Percentiles rank a stretch among this genome's conserved stretches.
Conservation (phyloP, 2,329 filamentous ascomycete genomes). For the Thielaviopsis punctulata region DNA sequence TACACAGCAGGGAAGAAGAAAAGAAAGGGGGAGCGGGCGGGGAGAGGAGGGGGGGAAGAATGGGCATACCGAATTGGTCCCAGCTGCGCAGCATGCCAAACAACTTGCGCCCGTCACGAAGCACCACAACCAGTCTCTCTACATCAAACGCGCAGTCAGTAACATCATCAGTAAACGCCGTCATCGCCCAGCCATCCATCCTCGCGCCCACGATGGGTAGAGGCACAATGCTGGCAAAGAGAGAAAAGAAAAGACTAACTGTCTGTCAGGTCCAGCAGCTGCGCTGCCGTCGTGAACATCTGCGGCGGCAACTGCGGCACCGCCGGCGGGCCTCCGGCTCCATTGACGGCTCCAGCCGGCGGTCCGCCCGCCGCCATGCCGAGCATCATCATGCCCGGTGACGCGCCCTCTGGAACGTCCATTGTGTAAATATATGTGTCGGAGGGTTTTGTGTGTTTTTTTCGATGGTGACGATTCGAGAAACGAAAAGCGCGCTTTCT, state of each 20-base stretch:
- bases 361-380: slow-evolving; percentile 14
- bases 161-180: no score
- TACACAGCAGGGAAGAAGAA: not conserved
- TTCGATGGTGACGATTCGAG: not conserved
- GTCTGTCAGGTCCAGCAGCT: slow-evolving; percentile 89
- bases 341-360: slow-evolving; percentile 12
- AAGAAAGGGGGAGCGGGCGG: slow-evolving; percentile 6
- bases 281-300: slow-evolving; percentile 96
- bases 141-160: slow-evolving; percentile 10
- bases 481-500: not conserved
- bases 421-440: not conserved
- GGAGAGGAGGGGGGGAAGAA: slow-evolving; percentile 10
- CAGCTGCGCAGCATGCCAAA: slow-evolving; percentile 85
- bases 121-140: slow-evolving; percentile 89
- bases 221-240: not conserved
- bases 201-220: no score
- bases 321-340: slow-evolving; percentile 28
- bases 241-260: slow-evolving; percentile 44
- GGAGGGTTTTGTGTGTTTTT: not conserved
- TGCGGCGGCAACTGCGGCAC: slow-evolving; percentile 62
- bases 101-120: slow-evolving; percentile 86
- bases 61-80: slow-evolving; percentile 80
- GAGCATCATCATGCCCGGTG: slow-evolving; percentile 5
- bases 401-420: slow-evolving; percentile 4
- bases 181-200: no score